phyloP scores from a whole-genome alignment of 2,329 filamentous ascomycete genomes.

The Fusarium tricinctum region DNA sequence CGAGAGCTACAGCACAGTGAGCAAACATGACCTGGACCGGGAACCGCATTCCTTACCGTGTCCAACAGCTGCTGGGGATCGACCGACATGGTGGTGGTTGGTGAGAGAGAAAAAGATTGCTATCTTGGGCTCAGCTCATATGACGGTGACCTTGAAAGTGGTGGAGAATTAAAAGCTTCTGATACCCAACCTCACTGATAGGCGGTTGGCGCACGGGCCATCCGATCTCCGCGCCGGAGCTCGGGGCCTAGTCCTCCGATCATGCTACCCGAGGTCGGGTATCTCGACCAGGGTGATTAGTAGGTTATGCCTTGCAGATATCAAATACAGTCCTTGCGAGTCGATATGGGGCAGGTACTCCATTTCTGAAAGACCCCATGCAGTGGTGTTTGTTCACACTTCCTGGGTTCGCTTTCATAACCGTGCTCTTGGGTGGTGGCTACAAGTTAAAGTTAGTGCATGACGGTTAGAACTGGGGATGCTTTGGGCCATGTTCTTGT shows the following conservation, averaged over 20 bases:
- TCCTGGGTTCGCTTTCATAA: not conserved
- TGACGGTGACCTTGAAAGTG: conserved; percentile 51
- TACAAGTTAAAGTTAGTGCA: not conserved
- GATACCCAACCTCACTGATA: conserved; percentile 46
- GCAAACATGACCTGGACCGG: not conserved
- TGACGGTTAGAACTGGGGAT: not conserved
- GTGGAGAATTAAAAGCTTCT: conserved; percentile 48
- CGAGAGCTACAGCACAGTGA: conserved; percentile 61
- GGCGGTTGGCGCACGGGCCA: conserved; percentile 44
- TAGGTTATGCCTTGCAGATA: conserved; percentile 7
- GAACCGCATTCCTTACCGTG: conserved; percentile 68
- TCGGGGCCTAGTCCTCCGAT: conserved; percentile 36
- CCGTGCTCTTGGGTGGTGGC: not conserved
- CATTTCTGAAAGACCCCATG: not conserved
- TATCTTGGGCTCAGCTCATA: conserved; percentile 45
- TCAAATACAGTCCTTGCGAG: not conserved
- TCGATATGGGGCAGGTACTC: not conserved
- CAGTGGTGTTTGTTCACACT: not conserved
- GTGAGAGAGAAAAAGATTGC: conserved; percentile 45
- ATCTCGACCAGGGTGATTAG: conserved; percentile 28
- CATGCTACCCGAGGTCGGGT: conserved; percentile 30
- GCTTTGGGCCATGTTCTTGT: not conserved
- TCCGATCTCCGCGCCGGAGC: conserved; percentile 39
- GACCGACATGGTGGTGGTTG: conserved; percentile 73
- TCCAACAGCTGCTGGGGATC: conserved; percentile 85